phyloP scores from a whole-genome alignment of 805 yeast genomes.

The Lachancea mirantina region DNA sequence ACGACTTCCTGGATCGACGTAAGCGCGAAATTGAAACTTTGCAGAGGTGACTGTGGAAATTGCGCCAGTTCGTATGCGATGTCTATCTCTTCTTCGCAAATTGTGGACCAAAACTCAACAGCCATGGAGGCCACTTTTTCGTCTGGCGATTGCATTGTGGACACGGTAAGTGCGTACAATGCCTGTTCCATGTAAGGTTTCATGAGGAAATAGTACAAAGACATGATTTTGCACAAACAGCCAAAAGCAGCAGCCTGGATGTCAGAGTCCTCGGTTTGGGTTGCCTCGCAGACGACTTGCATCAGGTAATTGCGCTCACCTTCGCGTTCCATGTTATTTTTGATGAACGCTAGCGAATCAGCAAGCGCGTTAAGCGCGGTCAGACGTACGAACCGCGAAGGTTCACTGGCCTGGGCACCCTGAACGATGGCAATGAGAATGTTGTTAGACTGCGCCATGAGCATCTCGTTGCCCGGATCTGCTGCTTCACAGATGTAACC shows the following conservation, averaged over 20 bases:
- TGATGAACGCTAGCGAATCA: conserved; percentile 83
- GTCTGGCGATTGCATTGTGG: conserved; percentile 73
- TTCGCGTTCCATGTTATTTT: conserved; percentile 80
- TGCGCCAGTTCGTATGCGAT: conserved; percentile 63
- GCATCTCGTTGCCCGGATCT: conserved; percentile 65
- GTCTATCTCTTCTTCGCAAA: conserved; percentile 95
- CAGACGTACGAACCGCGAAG: conserved; percentile 64
- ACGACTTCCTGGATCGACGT: conserved; percentile 78
- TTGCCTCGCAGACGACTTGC: conserved; percentile 99
- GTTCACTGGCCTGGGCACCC: conserved; percentile 84
- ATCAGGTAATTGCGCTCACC: conserved; percentile 94
- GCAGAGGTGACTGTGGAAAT: conserved; percentile 43
- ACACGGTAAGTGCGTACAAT: conserved; percentile 76
- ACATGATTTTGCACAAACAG: conserved; percentile 87
- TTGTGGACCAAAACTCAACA: conserved; percentile 98
- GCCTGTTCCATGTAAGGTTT: conserved; percentile 96
- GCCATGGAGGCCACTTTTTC: conserved; percentile 95
- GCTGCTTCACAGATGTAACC: conserved; percentile 96
- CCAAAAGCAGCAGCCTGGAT: conserved; percentile 94
- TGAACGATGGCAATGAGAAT: conserved; percentile 93
- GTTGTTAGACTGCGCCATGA: conserved; percentile 81
- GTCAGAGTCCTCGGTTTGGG: conserved; percentile 78
- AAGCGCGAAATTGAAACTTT: conserved; percentile 73
- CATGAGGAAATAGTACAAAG: conserved; percentile 83
- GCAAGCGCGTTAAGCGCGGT: conserved; percentile 91